Base-by-base conservation (phyloP, 768 basidiomycete species). In the Steccherinum ochraceum region DNA sequence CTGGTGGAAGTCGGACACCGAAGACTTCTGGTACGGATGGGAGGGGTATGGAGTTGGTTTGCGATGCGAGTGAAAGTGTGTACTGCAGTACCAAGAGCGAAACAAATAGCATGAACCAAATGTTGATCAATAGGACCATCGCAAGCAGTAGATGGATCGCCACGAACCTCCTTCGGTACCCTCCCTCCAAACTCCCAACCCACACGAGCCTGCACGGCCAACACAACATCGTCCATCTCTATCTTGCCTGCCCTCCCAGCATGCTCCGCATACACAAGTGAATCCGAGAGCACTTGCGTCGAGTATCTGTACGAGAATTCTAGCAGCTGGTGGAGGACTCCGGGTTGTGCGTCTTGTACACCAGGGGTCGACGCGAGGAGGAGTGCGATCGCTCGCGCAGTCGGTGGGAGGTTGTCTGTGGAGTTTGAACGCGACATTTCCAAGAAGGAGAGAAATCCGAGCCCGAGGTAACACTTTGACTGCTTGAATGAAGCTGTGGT, bases 181-280 rank as follows among this genome's bases (percentile, higher is more conserved):
- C 89, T 77, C 4, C 91, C 90, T 20, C 89, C 90, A 64, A 91
- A 87, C 66, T 93, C 91, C 91, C 91, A 93, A 40, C 90, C 91
- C 3, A 93, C 91, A 51, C 90, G 82, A 4, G 89, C 89, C 65
- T 93, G 90, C 3, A 91, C 84, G 2, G 89, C 88, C 39, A 93
- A 73, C 3, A 80, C 77, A 44, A 89, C 72, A 66, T 93, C 90
- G 55, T 93, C 89, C 74, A 84, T 79, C 56, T 91, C 89, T 49
- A 93, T 74, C 69, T 86, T 90, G 52, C 84, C 86, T 2, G 80
- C 65, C 41, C 83, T 76, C 12, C 87, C 86, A 18, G 86, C 90
- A 63, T 93, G 90, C 58, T 93, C 91, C 13, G 89, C 85, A 63
- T 93, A 93, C 18, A 91, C 86, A 56, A 82, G 81, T 24, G 89